Percentiles rank a stretch among this genome's conserved stretches.
Evolutionary conservation across 257 asterid genomes (phyloP).

Genomic region (Cordia subcordata): DNA sequence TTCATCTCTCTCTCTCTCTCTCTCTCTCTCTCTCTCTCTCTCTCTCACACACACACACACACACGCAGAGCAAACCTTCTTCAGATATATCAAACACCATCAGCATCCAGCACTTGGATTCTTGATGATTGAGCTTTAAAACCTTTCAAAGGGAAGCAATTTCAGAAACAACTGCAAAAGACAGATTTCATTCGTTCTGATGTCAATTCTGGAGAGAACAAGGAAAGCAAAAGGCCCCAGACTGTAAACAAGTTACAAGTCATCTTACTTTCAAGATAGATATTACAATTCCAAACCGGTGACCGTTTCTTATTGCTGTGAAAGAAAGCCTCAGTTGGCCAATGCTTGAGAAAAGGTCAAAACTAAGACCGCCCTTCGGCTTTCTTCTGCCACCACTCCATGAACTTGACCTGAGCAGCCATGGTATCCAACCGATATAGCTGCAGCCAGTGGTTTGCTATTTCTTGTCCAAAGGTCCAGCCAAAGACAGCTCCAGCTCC

Average conservation of each 20-base stretch:
- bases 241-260: no score
- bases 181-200: background rate
- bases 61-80: no score
- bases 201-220: background rate
- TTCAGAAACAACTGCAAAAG: background rate
- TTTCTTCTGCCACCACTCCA: slow-evolving; percentile 87
- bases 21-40: no score
- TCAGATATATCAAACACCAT: no score
- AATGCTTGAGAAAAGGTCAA: background rate
- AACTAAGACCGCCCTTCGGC: slow-evolving; percentile 28
- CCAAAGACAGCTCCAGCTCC: slow-evolving; percentile 80
- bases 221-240: background rate
- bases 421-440: slow-evolving; percentile 62
- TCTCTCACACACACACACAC: no score
- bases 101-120: no score
- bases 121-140: no score
- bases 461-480: slow-evolving; percentile 71
- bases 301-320: background rate
- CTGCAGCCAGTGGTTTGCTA: slow-evolving; percentile 77
- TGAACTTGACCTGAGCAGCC: slow-evolving; percentile 78
- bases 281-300: background rate
- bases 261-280: no score
- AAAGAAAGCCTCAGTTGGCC: background rate
- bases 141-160: no score
- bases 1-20: no score